A percentile compares a stretch with the other conserved stretches of the same genome.
phyloP scores from a whole-genome alignment of 2,329 filamentous ascomycete species.

The Aspergillus fructus region DNA sequence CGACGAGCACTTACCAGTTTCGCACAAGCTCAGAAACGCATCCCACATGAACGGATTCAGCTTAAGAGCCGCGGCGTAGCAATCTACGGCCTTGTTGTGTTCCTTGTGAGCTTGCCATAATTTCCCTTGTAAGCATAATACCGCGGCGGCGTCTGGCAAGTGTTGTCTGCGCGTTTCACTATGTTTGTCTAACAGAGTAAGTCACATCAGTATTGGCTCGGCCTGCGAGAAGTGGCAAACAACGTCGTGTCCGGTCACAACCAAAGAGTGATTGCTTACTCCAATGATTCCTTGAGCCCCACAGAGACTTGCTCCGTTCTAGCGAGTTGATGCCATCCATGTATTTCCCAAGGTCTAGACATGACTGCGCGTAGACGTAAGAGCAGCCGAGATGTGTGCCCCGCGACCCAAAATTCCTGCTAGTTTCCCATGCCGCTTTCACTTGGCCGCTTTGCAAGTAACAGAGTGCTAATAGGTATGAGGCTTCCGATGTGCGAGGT shows the following conservation, averaged over 20 bases:
- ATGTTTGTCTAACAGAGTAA: slow-evolving; percentile 59
- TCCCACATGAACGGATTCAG: slow-evolving; percentile 98
- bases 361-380: slow-evolving; percentile 89
- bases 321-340: slow-evolving; percentile 79
- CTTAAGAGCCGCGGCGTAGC: slow-evolving; percentile 85
- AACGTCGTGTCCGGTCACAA: not conserved
- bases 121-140: slow-evolving; percentile 83
- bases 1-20: slow-evolving; percentile 56
- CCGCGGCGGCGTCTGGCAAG: slow-evolving; percentile 77
- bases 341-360: slow-evolving; percentile 73
- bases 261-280: slow-evolving; percentile 55
- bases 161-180: slow-evolving; percentile 72
- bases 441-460: slow-evolving; percentile 79
- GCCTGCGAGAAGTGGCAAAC: not conserved
- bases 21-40: slow-evolving; percentile 84
- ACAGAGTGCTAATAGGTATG: slow-evolving; percentile 80
- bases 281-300: slow-evolving; percentile 73
- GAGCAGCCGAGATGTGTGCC: slow-evolving; percentile 80
- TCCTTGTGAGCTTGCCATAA: slow-evolving; percentile 79
- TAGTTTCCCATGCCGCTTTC: slow-evolving; percentile 81
- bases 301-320: slow-evolving; percentile 76
- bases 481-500: slow-evolving; percentile 73
- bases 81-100: slow-evolving; percentile 77
- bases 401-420: slow-evolving; percentile 68
- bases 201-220: slow-evolving; percentile 3